Evolutionary conservation across 75 land plant species (phyloP).

Genomic region (Sequoiadendron giganteum): DNA sequence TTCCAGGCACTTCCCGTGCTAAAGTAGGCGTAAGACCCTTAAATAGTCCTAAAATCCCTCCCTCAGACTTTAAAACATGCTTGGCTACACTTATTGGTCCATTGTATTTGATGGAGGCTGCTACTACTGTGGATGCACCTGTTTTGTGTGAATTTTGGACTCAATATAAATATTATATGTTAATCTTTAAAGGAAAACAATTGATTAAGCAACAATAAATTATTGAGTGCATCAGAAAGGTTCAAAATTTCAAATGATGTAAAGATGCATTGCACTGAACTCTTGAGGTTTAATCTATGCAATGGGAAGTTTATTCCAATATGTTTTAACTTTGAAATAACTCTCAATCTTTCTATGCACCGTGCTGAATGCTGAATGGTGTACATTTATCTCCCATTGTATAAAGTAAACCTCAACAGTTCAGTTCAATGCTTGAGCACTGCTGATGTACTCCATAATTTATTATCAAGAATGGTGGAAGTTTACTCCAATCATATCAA

Average conservation of each 20-base stretch:
- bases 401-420: too few species aligned
- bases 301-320: slow-evolving; percentile 15
- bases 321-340: background rate
- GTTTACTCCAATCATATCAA: background rate
- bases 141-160: background rate
- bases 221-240: background rate
- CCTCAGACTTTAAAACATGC: slow-evolving; percentile 77
- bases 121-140: slow-evolving; percentile 13
- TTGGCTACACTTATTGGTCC: slow-evolving; percentile 94
- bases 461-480: too few species aligned
- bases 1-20: slow-evolving; percentile 94
- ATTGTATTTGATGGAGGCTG: slow-evolving; percentile 54
- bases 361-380: slow-evolving; percentile 11
- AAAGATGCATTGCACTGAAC: background rate
- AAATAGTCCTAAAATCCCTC: slow-evolving; percentile 77
- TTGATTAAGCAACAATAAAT: background rate
- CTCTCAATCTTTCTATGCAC: background rate
- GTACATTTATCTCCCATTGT: slow-evolving; percentile 7
- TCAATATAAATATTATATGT: background rate
- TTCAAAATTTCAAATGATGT: background rate
- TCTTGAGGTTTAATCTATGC: background rate
- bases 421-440: background rate
- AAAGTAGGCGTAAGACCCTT: slow-evolving; percentile 92
- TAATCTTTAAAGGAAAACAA: background rate
- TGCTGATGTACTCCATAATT: background rate